A percentile compares a stretch with the other conserved stretches of the same genome.
Evolutionary conservation across 768 basidiomycete genomes (phyloP).

Genomic region (Hortiboletus flavorubellus): DNA sequence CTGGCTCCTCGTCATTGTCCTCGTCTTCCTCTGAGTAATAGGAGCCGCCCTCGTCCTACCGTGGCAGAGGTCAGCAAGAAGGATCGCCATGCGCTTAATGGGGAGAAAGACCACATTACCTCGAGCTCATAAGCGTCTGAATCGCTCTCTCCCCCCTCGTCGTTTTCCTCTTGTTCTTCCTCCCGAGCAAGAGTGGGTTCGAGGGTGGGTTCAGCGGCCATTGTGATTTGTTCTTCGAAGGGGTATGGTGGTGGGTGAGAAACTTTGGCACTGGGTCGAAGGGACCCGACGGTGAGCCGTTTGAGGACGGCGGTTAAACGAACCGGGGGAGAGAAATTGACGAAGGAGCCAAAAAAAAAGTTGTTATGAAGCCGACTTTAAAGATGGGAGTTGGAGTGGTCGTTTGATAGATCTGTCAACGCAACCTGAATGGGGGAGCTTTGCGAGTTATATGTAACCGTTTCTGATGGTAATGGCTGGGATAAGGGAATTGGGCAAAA

Average conservation of each 20-base stretch:
- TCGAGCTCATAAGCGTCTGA: constrained; percentile 22
- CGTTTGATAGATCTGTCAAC: constrained; percentile 1
- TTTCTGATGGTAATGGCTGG: background rate
- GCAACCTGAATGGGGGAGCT: constrained; percentile 1
- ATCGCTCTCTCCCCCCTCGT: constrained; percentile 27
- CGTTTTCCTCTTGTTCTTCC: constrained; percentile 6
- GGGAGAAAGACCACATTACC: constrained; percentile 10
- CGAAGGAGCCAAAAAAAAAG: background rate
- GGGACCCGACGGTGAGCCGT: background rate
- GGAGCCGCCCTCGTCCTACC: constrained; percentile 16
- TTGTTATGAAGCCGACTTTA: background rate
- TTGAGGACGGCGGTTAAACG: constrained; percentile 12
- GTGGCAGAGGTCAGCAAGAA: background rate
- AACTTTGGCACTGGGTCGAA: constrained; percentile 1
- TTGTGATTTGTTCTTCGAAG: constrained; percentile 5
- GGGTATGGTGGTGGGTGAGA: constrained; percentile 4
- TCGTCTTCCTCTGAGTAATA: constrained; percentile 21
- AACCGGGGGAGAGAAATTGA: constrained; percentile 5
- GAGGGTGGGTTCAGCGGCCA: constrained; percentile 20
- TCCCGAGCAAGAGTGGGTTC: constrained; percentile 4
- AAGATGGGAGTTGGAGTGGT: background rate
- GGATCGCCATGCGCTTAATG: background rate
- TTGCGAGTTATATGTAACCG: constrained; percentile 8
- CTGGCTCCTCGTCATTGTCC: constrained; percentile 4
- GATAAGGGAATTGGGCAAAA: background rate